Evolutionary conservation across 2,329 filamentous ascomycete species (phyloP).

Genomic region (Colletotrichum simmondsii): DNA sequence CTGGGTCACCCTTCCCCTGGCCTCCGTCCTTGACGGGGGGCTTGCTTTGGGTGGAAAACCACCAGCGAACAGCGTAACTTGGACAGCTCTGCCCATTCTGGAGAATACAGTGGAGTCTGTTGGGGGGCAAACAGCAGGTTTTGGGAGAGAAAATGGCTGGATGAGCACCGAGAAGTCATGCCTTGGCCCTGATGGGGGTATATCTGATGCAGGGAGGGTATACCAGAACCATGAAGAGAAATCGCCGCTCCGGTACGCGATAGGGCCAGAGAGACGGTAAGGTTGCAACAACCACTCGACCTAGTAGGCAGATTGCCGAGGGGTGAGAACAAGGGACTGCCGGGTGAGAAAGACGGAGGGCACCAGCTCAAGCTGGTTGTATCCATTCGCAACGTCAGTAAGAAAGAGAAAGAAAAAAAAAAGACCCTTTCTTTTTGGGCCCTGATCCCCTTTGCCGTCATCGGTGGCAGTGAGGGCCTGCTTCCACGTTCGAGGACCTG

Average conservation of each 20-base stretch:
- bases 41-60: constrained; percentile 17
- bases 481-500: constrained; percentile 10
- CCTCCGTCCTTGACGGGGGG: constrained; percentile 16
- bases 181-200: constrained; percentile 35
- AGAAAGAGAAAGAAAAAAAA: neutral
- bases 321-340: constrained; percentile 19
- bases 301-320: constrained; percentile 35
- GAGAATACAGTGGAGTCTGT: constrained; percentile 21
- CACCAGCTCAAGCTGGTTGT: neutral
- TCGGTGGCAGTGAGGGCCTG: constrained; percentile 17
- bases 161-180: constrained; percentile 28
- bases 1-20: constrained; percentile 10
- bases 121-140: constrained; percentile 33
- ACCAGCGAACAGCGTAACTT: constrained; percentile 22
- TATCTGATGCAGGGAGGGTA: constrained; percentile 36
- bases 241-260: constrained; percentile 28
- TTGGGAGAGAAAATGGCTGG: constrained; percentile 27
- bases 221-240: constrained; percentile 34
- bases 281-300: constrained; percentile 30
- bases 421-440: neutral
- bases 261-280: constrained; percentile 34
- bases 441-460: constrained; percentile 19
- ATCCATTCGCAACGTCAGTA: neutral
- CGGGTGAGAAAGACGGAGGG: constrained; percentile 17
- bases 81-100: constrained; percentile 27